Evolutionary conservation across 257 asterid species (phyloP).

Genomic region (Nicotiana obtusifolia): DNA sequence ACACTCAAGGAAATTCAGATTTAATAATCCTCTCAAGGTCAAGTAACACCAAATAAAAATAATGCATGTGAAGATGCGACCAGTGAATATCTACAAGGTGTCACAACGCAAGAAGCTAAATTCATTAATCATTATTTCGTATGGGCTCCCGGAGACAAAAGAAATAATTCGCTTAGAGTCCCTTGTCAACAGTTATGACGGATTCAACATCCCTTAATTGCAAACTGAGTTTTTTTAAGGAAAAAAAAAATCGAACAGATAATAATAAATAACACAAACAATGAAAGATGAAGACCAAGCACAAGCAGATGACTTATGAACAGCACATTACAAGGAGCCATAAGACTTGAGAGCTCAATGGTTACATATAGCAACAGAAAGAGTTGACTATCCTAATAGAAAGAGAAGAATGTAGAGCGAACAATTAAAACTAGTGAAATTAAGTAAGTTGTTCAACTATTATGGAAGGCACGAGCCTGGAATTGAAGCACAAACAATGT

Average conservation of each 20-base stretch:
- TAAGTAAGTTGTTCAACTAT: not conserved
- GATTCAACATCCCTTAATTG: not conserved
- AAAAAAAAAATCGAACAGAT: not conserved
- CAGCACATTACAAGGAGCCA: not conserved
- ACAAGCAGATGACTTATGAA: not conserved
- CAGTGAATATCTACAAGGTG: not conserved
- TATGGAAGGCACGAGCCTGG: not conserved
- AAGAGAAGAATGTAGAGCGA: not conserved
- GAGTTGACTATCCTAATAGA: not conserved
- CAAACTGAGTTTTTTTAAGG: not conserved
- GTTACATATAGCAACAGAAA: not conserved
- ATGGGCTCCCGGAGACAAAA: not conserved
- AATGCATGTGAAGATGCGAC: not conserved
- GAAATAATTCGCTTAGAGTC: not conserved
- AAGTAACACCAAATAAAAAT: not conserved
- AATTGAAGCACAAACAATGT: not conserved
- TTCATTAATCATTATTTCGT: not conserved
- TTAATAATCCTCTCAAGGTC: not conserved
- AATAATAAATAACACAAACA: not conserved
- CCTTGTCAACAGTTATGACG: not conserved
- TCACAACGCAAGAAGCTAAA: not conserved
- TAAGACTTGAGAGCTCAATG: not conserved
- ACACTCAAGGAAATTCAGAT: not conserved
- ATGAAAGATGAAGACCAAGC: not conserved
- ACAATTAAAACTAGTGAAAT: not conserved